Conservation (phyloP, 345 rosid species). For the Odontarrhena argentea region DNA sequence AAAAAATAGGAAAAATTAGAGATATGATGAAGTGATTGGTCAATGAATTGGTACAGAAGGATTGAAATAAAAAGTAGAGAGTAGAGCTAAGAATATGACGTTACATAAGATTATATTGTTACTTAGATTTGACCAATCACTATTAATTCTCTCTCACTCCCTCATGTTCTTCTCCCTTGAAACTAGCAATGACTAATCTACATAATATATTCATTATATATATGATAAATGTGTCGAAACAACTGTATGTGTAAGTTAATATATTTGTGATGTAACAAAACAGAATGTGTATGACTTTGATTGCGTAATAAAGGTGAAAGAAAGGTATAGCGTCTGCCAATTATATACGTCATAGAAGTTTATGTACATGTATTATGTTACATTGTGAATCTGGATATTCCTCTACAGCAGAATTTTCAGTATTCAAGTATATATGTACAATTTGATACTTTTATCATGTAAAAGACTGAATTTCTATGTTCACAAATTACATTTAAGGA, state of each 20-base stretch:
- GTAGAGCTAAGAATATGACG: constrained; percentile 36
- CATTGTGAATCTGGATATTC: constrained; percentile 6
- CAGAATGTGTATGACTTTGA: too few species aligned
- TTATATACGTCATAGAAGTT: too few species aligned
- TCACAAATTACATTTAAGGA: too few species aligned
- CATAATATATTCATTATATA: too few species aligned
- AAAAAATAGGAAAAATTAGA: constrained; percentile 24
- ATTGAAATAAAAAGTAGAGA: constrained; percentile 41
- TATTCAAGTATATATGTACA: neutral
- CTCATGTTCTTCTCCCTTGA: constrained; percentile 40
- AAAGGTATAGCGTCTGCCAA: too few species aligned
- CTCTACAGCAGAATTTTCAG: neutral
- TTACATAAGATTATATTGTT: constrained; percentile 13
- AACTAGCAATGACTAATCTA: constrained; percentile 29
- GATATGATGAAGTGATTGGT: constrained; percentile 42
- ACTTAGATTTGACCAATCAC: constrained; percentile 36
- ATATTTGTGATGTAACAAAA: too few species aligned
- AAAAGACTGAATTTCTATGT: too few species aligned
- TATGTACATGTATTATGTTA: neutral
- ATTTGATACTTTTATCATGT: neutral
- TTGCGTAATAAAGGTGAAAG: too few species aligned
- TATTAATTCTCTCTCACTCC: constrained; percentile 2
- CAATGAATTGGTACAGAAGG: constrained; percentile 46
- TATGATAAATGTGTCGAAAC: too few species aligned
- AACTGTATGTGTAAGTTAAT: too few species aligned